Conservation (phyloP, 768 basidiomycete species). For the Lactifluus piperatus region DNA sequence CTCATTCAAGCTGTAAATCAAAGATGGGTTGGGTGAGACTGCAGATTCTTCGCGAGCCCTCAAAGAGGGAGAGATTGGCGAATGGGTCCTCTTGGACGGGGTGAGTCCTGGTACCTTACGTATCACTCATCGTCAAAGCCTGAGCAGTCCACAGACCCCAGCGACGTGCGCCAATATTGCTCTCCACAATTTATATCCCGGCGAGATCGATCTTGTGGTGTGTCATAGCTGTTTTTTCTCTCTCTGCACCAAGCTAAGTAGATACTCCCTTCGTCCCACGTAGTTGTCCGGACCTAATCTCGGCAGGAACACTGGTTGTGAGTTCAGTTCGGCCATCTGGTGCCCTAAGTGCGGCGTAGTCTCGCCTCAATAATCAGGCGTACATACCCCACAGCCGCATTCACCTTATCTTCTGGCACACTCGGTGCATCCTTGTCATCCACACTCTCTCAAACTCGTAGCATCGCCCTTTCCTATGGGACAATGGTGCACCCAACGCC, state of each 20-base stretch:
- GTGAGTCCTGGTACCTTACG: constrained; percentile 33
- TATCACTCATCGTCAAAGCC: background rate
- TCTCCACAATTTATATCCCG: constrained; percentile 80
- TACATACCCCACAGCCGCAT: constrained; percentile 47
- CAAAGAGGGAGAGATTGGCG: constrained; percentile 67
- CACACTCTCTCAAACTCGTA: constrained; percentile 53
- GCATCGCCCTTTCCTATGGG: constrained; percentile 87
- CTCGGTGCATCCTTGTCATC: constrained; percentile 86
- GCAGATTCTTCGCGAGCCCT: constrained; percentile 54
- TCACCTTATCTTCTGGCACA: constrained; percentile 85
- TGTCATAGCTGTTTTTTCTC: constrained; percentile 21
- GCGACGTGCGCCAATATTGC: constrained; percentile 90
- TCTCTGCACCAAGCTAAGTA: background rate
- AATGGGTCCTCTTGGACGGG: constrained; percentile 89
- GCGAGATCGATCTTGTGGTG: constrained; percentile 84
- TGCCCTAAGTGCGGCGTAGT: background rate
- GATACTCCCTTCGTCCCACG: background rate
- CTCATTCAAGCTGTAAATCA: background rate
- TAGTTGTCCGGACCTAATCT: constrained; percentile 83
- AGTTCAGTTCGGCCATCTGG: constrained; percentile 26
- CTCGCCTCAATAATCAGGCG: background rate
- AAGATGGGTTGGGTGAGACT: constrained; percentile 63
- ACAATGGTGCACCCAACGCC: constrained; percentile 45
- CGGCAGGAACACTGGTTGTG: constrained; percentile 77
- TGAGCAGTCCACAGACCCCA: constrained; percentile 52